Conservation (phyloP, 352 stramenopile species). For the Phytophthora rubi region DNA sequence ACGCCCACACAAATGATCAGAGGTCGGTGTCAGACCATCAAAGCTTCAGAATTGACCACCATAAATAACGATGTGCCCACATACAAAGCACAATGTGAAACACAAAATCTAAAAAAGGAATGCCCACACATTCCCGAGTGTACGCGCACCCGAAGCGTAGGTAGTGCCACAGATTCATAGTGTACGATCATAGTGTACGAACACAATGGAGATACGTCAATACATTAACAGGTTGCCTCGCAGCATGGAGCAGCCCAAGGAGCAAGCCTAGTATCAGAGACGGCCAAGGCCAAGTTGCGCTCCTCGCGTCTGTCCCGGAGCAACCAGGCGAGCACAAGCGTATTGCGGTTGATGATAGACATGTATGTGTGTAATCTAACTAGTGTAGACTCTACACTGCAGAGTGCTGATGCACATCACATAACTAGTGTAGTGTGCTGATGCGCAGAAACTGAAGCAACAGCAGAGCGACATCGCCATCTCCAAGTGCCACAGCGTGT, state of each 20-base stretch:
- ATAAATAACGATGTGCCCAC: too few relatives aligned
- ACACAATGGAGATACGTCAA: too few relatives aligned
- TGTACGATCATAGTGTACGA: too few relatives aligned
- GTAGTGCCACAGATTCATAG: neutral
- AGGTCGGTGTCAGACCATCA: neutral
- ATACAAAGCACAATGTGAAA: neutral
- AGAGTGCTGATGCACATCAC: too few relatives aligned
- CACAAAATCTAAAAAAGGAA: neutral
- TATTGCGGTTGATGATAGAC: slow-evolving; percentile 1
- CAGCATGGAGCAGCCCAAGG: slow-evolving; percentile 55
- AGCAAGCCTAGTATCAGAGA: slow-evolving; percentile 54
- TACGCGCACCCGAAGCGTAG: neutral
- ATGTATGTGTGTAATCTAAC: neutral
- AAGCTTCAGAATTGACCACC: neutral
- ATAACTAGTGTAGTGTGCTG: neutral
- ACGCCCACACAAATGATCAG: too few relatives aligned
- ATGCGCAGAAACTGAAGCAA: slow-evolving; percentile 73
- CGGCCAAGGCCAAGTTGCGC: slow-evolving; percentile 72
- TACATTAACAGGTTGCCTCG: too few relatives aligned
- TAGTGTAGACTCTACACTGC: neutral
- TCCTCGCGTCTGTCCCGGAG: slow-evolving; percentile 83
- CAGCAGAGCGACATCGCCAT: slow-evolving; percentile 86
- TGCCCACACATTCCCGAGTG: neutral
- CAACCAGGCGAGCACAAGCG: slow-evolving; percentile 82
- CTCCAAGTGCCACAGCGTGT: slow-evolving; percentile 67